Evolutionary conservation across 306 rosid species (phyloP), one percentile per base, ranked within the genome.

Genomic region (Rubus idaeus): DNA sequence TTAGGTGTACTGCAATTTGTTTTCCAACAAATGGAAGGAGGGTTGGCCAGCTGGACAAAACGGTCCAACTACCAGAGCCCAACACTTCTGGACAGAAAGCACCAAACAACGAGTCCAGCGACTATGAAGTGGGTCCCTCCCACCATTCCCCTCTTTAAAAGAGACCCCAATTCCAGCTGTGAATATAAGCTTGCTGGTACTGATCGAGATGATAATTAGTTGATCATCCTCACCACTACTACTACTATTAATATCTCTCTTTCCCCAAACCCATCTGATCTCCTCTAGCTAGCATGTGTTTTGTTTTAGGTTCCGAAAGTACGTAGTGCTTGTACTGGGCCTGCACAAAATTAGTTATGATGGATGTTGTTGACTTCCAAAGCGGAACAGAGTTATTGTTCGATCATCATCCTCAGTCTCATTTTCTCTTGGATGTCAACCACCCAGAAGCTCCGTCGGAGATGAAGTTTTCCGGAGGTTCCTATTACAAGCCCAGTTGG

Each of bases 31-130:
- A 64, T 16, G 47, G 47, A 64, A 62, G 44, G 58, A 61, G 69
- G 69, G 69, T 17, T 64, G 69, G 69, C 46, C 47, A 64, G 69
- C 47, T 64, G 47, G 69, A 64, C 49, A 64, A 64, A 64, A 64
- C 47, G 69, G 47, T 64, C 69, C 69, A 64, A 39, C 69, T 64
- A 64, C 69, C 69, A 39, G 47, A 64, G 47, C 69, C 69, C 13
- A 14, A 37, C 69, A 37, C 69, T 39, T 64, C 47, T 3, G 69
- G 69, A 64, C 69, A 64, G 47, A 64, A 39, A 64, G 69, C 69
- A 64, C 69, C 69, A 64, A 64, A 64, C 69, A 39, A 39, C 69
- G 69, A 64, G 23, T 64, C 69, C 69, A 64, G 69, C 69, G 16
- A 39, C 69, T 64, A 39, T 39, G 46, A 16, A 12, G 5, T 47